These are phyloP conservation scores for Rhodofomes roseus DNA, from an alignment of 1,284 basidiomycete genomes.

Conservation along the genomic window DNA sequence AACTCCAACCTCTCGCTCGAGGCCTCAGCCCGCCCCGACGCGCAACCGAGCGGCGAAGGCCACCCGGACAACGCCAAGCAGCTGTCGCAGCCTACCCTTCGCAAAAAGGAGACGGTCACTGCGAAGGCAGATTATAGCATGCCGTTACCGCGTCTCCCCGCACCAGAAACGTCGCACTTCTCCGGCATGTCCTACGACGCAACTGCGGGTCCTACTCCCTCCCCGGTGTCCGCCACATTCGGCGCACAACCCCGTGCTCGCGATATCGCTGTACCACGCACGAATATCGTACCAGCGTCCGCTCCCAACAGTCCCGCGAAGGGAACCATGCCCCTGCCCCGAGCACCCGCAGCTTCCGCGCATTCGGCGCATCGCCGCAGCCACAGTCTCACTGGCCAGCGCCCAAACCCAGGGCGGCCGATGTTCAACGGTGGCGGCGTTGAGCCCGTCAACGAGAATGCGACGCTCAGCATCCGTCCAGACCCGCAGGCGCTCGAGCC, in stretches of 20 bases:
- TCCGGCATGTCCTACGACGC: constrained; percentile 74
- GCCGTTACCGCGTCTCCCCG: constrained; percentile 76
- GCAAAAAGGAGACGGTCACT: constrained; percentile 22
- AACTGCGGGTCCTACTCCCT: constrained; percentile 42
- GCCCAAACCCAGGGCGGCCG: constrained; percentile 45
- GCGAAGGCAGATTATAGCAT: constrained; percentile 74
- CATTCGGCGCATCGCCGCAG: constrained; percentile 70
- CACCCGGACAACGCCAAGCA: constrained; percentile 25
- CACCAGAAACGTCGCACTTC: constrained; percentile 76
- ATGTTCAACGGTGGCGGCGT: constrained; percentile 43
- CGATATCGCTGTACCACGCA: constrained; percentile 35
- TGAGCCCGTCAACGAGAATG: constrained; percentile 40
- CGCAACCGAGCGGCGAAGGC: constrained; percentile 21
- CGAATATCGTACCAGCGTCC: constrained; percentile 21
- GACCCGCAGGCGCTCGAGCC: constrained; percentile 26
- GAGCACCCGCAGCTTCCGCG: constrained; percentile 62
- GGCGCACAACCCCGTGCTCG: constrained; percentile 56
- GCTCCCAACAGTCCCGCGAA: constrained; percentile 24
- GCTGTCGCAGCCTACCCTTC: constrained; percentile 23
- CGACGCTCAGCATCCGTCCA: constrained; percentile 26
- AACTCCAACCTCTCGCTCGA: constrained; percentile 72
- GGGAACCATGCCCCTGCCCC: constrained; percentile 38
- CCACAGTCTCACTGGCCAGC: constrained; percentile 69
- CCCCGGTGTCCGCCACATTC: constrained; percentile 53
- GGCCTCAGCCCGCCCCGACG: constrained; percentile 20